Base-by-base conservation (phyloP, 768 basidiomycete genomes). In the Leccinum truebloodii region DNA sequence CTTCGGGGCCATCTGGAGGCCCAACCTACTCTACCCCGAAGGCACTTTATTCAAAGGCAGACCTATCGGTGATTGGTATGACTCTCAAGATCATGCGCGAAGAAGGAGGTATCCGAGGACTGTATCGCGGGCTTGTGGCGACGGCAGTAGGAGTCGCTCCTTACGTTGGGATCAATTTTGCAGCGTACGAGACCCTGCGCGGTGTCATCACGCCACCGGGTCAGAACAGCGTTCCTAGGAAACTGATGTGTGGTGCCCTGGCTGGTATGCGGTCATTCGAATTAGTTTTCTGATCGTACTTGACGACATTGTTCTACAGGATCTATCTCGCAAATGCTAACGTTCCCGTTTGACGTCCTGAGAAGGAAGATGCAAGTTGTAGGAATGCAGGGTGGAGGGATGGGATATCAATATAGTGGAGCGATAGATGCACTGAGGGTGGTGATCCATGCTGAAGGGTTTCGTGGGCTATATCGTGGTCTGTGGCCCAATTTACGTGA, bases 341-440 rank as follows among this genome's bases (percentile, higher is more conserved):
- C 95, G 5, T 98, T 96, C 73, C 96, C 96, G 9, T 92, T 97
- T 68, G 96, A 99, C 72, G 92, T 98, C 6, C 75, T 98, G 60
- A 83, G 96, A 52, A 83, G 96, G 62, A 96, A 98, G 80, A 94
- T 98, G 89, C 96, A 98, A 73, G 92, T 96, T 60, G 83, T 86
- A 6, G 93, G 93, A 13, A 88, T 95, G 86, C 75, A 82, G 66
- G 79, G 76, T 13, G 82, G 81, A 18, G 78, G 81, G 13, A 70
- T 85, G 62, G 81, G 82, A 51, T 77, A 86, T 65, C 86, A 86
- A 73, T 95, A 94, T 75, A 86, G 76, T 48, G 91, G 92, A 9
- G 95, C 94, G 6, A 59, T 93, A 35, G 88, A 95, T 72, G 94
- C 92, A 9, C 73, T 95, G 64, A 73, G 71, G 59, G 81, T 81